Percentiles rank a stretch among this genome's conserved stretches.
Evolutionary conservation across 805 yeast species (phyloP).

Genomic region (Yarrowia hollandica): DNA sequence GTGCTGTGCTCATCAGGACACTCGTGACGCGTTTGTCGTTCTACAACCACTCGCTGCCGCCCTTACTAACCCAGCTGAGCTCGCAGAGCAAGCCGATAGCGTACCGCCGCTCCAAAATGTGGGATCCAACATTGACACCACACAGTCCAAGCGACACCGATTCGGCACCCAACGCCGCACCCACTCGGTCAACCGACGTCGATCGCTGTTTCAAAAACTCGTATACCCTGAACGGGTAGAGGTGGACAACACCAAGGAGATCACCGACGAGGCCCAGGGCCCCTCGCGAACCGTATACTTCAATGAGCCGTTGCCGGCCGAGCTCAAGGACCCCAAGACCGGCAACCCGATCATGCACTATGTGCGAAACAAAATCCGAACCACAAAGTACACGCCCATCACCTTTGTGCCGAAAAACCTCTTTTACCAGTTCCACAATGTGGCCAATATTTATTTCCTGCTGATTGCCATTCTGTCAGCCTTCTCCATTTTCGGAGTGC

Average conservation of each 20-base stretch:
- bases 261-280: constrained; percentile 15
- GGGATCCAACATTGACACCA: constrained; percentile 42
- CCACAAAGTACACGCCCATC: constrained; percentile 93
- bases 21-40: no score
- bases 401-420: constrained; percentile 89
- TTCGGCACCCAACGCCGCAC: constrained; percentile 89
- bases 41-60: no score
- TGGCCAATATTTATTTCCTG: constrained; percentile 89
- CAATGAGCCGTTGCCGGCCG: constrained; percentile 20
- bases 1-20: no score
- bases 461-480: constrained; percentile 65
- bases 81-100: constrained; percentile 19
- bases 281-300: constrained; percentile 18
- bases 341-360: constrained; percentile 62
- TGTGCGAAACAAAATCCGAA: constrained; percentile 90
- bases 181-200: constrained; percentile 58
- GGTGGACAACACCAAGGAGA: background rate
- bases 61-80: constrained; percentile 26
- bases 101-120: background rate
- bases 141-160: constrained; percentile 70
- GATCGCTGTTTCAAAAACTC: constrained; percentile 34
- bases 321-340: constrained; percentile 45
- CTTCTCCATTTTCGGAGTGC: constrained; percentile 73
- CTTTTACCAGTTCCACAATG: constrained; percentile 74
- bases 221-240: background rate